phyloP scores from a whole-genome alignment of 2,329 filamentous ascomycete genomes.

The Harringtonia lauricola region DNA sequence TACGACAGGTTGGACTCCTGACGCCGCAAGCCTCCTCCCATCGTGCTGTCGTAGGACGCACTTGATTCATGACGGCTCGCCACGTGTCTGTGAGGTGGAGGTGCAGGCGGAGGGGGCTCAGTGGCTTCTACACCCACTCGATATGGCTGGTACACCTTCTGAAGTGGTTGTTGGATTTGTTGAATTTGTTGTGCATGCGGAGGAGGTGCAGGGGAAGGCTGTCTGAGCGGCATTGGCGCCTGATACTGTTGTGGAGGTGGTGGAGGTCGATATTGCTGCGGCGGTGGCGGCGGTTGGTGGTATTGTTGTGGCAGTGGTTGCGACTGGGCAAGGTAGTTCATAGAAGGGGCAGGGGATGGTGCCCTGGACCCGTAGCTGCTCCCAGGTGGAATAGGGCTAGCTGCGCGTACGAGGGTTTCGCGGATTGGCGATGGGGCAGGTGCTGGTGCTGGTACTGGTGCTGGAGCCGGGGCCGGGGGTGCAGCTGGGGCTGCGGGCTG shows the following conservation, averaged over 20 bases:
- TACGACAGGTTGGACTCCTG: conserved; percentile 27
- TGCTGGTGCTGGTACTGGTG: too few relatives aligned
- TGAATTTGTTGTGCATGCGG: conserved; percentile 6
- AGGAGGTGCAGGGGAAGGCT: neutral
- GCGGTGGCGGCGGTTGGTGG: conserved; percentile 2
- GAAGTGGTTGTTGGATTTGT: conserved; percentile 6
- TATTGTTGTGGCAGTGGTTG: conserved; percentile 7
- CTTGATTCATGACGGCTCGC: conserved; percentile 18
- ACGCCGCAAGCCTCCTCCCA: conserved; percentile 6
- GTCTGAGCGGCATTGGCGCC: neutral
- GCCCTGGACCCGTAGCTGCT: conserved; percentile 4
- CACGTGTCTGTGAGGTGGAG: conserved; percentile 69
- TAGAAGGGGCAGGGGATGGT: conserved; percentile 22
- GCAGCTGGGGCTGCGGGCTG: neutral
- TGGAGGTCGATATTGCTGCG: neutral
- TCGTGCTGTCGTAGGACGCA: conserved; percentile 18
- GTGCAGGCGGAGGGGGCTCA: conserved; percentile 65
- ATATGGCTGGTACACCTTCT: conserved; percentile 12
- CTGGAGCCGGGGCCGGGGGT: neutral
- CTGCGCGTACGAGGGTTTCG: neutral
- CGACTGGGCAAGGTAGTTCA: neutral
- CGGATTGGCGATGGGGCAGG: too few relatives aligned
- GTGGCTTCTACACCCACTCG: conserved; percentile 22
- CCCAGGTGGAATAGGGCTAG: too few relatives aligned
- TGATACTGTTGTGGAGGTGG: conserved; percentile 7